These are phyloP conservation scores for Chaetoceros muelleri DNA, from an alignment of 108 stramenopile genomes.

Conservation along the genomic window DNA sequence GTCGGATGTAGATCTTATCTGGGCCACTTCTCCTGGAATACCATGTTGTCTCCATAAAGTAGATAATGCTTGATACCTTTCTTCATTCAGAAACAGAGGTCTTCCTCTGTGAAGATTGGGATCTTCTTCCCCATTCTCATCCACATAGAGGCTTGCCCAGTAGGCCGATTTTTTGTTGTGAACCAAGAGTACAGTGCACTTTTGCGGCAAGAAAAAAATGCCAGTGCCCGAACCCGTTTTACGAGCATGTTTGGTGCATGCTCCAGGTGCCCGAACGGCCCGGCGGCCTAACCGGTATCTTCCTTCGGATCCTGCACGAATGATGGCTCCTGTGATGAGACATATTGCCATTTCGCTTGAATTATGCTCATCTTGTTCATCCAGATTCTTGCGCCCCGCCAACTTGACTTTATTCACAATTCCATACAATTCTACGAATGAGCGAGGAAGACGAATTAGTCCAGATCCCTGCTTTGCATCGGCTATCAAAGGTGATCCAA, in stretches of 20 bases:
- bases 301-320: conserved; percentile 61
- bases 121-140: conserved; percentile 92
- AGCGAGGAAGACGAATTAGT: conserved; percentile 71
- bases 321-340: conserved; percentile 77
- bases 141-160: conserved; percentile 83
- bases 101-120: conserved; percentile 72
- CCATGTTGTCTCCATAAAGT: conserved; percentile 72
- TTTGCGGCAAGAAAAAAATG: conserved; percentile 84
- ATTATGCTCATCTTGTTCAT: conserved; percentile 53
- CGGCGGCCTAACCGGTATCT: conserved; percentile 7
- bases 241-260: conserved; percentile 78
- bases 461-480: conserved; percentile 29
- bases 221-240: conserved; percentile 81
- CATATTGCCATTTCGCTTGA: conserved; percentile 78
- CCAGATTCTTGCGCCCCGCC: conserved; percentile 30
- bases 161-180: conserved; percentile 90
- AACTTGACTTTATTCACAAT: conserved; percentile 76
- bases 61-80: conserved; percentile 67
- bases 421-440: conserved; percentile 81
- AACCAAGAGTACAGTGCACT: conserved; percentile 87
- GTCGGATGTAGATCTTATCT: conserved; percentile 82
- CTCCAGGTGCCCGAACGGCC: conserved; percentile 47
- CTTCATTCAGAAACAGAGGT: conserved; percentile 79
- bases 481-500: not conserved
- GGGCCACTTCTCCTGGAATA: conserved; percentile 81